A percentile compares a stretch with the other conserved stretches of the same genome.
These are phyloP conservation scores for Tricholoma bakamatsutake DNA, from an alignment of 768 basidiomycete species.

Conservation along the genomic window DNA sequence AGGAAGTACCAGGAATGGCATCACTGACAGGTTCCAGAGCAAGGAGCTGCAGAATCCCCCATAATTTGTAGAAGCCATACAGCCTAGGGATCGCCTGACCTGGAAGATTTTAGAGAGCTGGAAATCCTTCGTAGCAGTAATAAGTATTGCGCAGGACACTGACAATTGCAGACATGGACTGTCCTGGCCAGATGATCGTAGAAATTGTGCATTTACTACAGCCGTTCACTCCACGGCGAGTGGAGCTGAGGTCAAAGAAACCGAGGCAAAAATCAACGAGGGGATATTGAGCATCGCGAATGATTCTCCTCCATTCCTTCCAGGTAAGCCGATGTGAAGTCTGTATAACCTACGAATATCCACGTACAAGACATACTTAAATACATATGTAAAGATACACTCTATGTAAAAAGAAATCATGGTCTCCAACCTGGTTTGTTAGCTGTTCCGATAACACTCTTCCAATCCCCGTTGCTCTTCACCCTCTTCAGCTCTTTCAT, in stretches of 20 bases:
- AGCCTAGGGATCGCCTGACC: too few species aligned
- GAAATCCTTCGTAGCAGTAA: too few species aligned
- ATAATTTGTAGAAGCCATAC: too few species aligned
- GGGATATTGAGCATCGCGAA: background rate
- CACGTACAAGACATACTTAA: too few species aligned
- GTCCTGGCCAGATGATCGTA: background rate
- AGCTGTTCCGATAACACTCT: conserved; percentile 6
- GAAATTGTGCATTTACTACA: background rate
- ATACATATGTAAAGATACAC: conserved; percentile 1
- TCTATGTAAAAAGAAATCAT: conserved; percentile 1
- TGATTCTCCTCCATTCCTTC: background rate
- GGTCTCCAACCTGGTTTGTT: conserved; percentile 15
- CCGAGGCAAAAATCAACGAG: conserved; percentile 12
- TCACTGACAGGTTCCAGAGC: too few species aligned
- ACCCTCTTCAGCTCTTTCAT: conserved; percentile 25
- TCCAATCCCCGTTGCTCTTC: conserved; percentile 30
- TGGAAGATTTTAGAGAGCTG: too few species aligned
- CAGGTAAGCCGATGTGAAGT: background rate
- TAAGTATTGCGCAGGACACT: too few species aligned
- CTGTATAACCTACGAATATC: too few species aligned
- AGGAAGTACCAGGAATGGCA: too few species aligned
- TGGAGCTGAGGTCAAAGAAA: conserved; percentile 8
- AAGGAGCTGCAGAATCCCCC: too few species aligned
- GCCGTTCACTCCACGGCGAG: background rate
- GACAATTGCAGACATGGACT: conserved; percentile 3